Evolutionary conservation across 176 grass and related monocot species (phyloP), one percentile per base, ranked within the genome.

Genomic region (Panicum miliaceum): DNA sequence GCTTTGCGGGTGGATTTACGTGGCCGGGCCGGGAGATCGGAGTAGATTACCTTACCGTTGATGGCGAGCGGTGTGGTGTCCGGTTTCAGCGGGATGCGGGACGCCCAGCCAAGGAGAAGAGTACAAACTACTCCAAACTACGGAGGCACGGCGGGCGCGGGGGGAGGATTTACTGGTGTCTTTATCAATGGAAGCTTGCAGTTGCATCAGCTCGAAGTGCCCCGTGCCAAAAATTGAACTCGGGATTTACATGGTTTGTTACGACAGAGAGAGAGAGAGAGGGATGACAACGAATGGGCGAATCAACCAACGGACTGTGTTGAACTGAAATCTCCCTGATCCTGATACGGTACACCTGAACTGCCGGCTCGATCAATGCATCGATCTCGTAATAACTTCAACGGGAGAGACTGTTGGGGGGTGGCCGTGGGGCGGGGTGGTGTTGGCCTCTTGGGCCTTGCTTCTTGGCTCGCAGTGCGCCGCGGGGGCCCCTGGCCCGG

Each of bases 1-100:
- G 71, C 63, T 38, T 90, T 72, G 72, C 46, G 84, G 46, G 64
- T 77, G 84, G 88, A 86, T 86, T 90, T 78, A 90, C 83, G 79
- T 78, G 84, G 38, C 62, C 34, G 0, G 45, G 26, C 13, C n/a
- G 7, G 53, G 9, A 26, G 56, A 32, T 63, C 29, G 2, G 29
- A 32, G 29, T 56, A 52, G 38, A 29, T 75, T 81, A 81, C 62
- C 76, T 75, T 81, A 81, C 62, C 76, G 73, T 72, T 42, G 64
- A 56, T 29, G 25, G 14, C 43, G 42, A 64, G 25, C 23, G n/a
- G 50, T 4, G 77, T 16, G 32, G 2, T 0, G 29, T 2, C 15
- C 37, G 29, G 1, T 32, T 32, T 32, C 29, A 32, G 29, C 2
- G 46, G 38, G 29, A 15, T 22, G 29, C n/a, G 19, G 43, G 29